Evolutionary conservation across 2,329 filamentous ascomycete genomes (phyloP), one percentile per base, ranked within the genome.

Genomic region (Epichloe glyceriae): DNA sequence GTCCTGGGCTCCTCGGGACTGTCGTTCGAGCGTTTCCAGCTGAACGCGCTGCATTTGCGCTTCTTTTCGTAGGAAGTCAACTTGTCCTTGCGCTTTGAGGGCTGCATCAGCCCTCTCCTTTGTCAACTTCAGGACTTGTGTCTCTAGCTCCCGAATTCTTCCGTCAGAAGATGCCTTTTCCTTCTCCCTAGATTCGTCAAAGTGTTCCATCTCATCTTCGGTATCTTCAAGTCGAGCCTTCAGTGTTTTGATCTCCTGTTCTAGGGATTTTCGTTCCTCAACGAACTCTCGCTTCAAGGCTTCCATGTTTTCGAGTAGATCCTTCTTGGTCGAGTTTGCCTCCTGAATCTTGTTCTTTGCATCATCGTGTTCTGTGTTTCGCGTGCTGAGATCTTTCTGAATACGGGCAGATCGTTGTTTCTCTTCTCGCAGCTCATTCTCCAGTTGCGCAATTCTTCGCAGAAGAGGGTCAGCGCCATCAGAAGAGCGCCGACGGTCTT

Each of bases 231-330:
- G 73, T 49, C 83, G 85, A 50, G 83, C 74, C 61, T 85, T 90
- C 52, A 90, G 76, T 14, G 79, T 77, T 58, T 82, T 84, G 52
- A 93, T 82, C 63, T 97, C 90, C 15, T 80, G 75, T 58, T 95
- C 87, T 0, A 97, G 73, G 10, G 83, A 85, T 60, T 86, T 88
- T 39, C 93, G 81, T 66, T 97, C 91, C 47, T 83, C 82, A 37
- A 86, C 75, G 58, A 95, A 96, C 61, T 97, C 93, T 26, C 81
- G 82, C 66, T 96, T 88, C 56, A 94, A 79, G 12, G 90, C 85
- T 62, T 97, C 89, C 71, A 98, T 88, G 61, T 98, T 98, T 56
- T 88, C 85, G 68, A 98, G 82, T 10, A 98, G 79, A 65, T 97
- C 93, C 59, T 86, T 86, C 66, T 98, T 98, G 1, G 86, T 96